Evolutionary conservation across 129 eudicot species (phyloP).

Genomic region (Pittosporum tobira): DNA sequence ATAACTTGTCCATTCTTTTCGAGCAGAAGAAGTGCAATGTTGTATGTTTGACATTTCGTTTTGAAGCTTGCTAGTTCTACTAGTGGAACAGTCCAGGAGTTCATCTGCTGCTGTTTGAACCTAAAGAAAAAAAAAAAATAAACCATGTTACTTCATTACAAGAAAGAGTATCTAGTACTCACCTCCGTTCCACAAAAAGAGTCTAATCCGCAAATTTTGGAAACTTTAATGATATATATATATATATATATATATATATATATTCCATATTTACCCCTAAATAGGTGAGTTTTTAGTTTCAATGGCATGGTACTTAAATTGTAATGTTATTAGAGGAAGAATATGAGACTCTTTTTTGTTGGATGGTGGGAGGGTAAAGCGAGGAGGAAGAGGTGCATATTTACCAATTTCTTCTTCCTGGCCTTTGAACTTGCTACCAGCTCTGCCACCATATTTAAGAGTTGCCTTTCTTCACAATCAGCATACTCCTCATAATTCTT

Average conservation of each 20-base stretch:
- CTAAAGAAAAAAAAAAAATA: slow-evolving; percentile 18
- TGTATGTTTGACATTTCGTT: slow-evolving; percentile 32
- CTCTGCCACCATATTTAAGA: slow-evolving; percentile 52
- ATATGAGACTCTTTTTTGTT: no score
- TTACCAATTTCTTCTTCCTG: slow-evolving; percentile 55
- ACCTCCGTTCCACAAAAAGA: no score
- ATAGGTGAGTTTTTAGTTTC: no score
- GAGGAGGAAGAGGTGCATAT: neutral
- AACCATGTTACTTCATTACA: neutral
- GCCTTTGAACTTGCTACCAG: slow-evolving; percentile 54
- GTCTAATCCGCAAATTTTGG: no score
- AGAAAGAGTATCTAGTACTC: no score
- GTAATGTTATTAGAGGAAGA: no score
- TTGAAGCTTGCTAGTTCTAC: slow-evolving; percentile 27
- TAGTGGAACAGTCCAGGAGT: slow-evolving; percentile 33
- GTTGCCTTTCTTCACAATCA: slow-evolving; percentile 43
- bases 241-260: no score
- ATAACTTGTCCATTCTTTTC: slow-evolving; percentile 40
- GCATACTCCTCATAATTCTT: slow-evolving; percentile 50
- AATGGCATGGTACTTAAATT: no score
- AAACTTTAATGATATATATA: no score
- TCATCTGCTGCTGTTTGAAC: slow-evolving; percentile 47
- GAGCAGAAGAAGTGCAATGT: slow-evolving; percentile 22
- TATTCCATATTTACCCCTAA: no score
- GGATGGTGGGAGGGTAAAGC: no score